Conservation (phyloP, 169 alveolate species). For the Plasmodium adleri region DNA sequence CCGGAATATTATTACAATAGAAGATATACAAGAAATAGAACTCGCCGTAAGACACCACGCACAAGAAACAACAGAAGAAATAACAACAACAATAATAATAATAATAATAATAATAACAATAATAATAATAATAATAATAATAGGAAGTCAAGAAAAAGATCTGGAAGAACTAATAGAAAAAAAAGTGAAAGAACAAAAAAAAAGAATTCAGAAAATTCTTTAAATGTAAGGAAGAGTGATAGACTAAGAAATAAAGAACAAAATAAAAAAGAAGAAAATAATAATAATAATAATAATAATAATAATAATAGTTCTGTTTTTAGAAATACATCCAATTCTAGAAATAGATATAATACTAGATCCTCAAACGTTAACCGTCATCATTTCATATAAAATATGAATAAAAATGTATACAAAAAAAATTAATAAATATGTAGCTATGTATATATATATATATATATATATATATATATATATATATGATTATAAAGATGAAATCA, state of each 20-base stretch:
- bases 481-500: no score
- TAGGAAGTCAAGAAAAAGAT: constrained; percentile 10
- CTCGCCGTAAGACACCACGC: constrained; percentile 11
- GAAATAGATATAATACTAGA: constrained; percentile 44
- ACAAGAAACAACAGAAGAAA: constrained; percentile 17
- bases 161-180: constrained; percentile 27
- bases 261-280: constrained; percentile 3
- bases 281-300: not conserved
- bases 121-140: not conserved
- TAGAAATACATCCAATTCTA: constrained; percentile 33
- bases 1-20: constrained; percentile 12
- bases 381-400: no score
- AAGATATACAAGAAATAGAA: constrained; percentile 37
- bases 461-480: no score
- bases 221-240: constrained; percentile 56
- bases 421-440: no score
- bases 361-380: constrained; percentile 32
- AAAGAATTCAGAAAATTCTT: not conserved
- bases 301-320: not conserved
- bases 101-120: constrained; percentile 2
- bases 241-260: constrained; percentile 38
- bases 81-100: not conserved
- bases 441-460: no score
- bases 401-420: no score
- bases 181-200: constrained; percentile 22